phyloP scores from a whole-genome alignment of 768 basidiomycete species.

The Sutorius australiensis region DNA sequence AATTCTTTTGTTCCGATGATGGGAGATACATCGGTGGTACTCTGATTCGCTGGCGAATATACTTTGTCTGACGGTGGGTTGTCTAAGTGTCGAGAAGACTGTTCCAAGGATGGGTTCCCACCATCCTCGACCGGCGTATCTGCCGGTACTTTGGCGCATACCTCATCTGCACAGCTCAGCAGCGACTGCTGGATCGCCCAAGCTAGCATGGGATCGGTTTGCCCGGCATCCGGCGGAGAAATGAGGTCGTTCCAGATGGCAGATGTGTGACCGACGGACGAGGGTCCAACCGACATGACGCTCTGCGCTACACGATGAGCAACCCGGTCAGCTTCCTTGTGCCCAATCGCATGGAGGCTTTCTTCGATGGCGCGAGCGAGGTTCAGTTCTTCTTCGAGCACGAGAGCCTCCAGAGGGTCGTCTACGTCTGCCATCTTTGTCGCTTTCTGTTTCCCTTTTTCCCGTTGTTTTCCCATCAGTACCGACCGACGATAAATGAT shows the following conservation, averaged over 20 bases:
- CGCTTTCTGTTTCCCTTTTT: slow-evolving; percentile 1
- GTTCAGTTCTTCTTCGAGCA: slow-evolving; percentile 38
- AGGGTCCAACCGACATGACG: slow-evolving; percentile 4
- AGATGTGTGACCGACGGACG: slow-evolving; percentile 1
- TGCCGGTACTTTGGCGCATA: not conserved
- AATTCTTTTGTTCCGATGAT: slow-evolving; percentile 71
- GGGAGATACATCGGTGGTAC: slow-evolving; percentile 18
- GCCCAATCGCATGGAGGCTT: slow-evolving; percentile 35
- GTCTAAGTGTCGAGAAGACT: slow-evolving; percentile 1
- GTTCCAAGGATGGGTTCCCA: slow-evolving; percentile 1
- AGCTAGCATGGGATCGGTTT: slow-evolving; percentile 21
- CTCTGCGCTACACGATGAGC: slow-evolving; percentile 6
- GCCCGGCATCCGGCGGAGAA: not conserved
- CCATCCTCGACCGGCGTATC: not conserved
- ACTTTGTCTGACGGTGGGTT: not conserved
- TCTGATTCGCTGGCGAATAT: not conserved
- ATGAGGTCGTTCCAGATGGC: slow-evolving; percentile 10
- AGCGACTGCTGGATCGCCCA: slow-evolving; percentile 32
- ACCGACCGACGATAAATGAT: slow-evolving; percentile 38
- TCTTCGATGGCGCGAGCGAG: slow-evolving; percentile 45
- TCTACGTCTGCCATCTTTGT: slow-evolving; percentile 3
- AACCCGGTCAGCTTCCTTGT: slow-evolving; percentile 3
- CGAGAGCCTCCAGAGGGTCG: slow-evolving; percentile 15
- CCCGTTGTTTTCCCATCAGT: not conserved
- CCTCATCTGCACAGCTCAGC: slow-evolving; percentile 10